Base-by-base conservation (phyloP, 805 yeast genomes). In the Yamadazyma nakazawae region DNA sequence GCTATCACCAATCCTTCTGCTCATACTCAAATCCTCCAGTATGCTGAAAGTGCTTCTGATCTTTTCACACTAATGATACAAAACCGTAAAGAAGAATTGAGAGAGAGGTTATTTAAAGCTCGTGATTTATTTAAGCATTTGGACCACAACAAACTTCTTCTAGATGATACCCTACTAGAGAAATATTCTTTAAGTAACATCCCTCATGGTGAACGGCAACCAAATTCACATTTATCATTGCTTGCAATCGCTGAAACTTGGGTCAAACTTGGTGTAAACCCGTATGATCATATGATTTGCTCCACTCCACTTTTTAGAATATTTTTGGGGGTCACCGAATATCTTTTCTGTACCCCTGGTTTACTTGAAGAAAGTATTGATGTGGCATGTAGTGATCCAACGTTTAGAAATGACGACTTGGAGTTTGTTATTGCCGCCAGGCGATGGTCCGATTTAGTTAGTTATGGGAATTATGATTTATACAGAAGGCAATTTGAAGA, bases 1-100 rank as follows among this genome's bases (percentile, higher is more conserved):
- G 97, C 98, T 9, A 92, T 94, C 54, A 86, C 96, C 1, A 94
- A 94, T 59, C 97, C 97, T 1, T 81, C 91, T 37, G 97, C 98
- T 0, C 97, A 92, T 59, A 80, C 78, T 34, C 98, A 94, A 66
- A 85, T 95, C 16, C 74, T 87, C 54, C 97, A 91, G 62, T 94
- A 92, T 62, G 85, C 98, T 2, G 78, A 79, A 31, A 86, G 96
- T 1, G 85, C 85, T 2, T 85, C 94, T 0, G 94, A 87, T 46
- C 70, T 94, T 38, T 91, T 85, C 62, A 80, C 92, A 24, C 66
- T 94, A 58, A 88, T 92, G 87, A 77, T 92, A 32, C 84, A 83
- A 56, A 81, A 84, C 19, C 78, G 79, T 45, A 72, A 70, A 42
- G 76, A 79, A 2, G 87, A 80, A 54, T 70, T 94, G 34, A 63